Evolutionary conservation across 768 basidiomycete genomes (phyloP), one percentile per base, ranked within the genome.

Genomic region (Trametes meyenii): DNA sequence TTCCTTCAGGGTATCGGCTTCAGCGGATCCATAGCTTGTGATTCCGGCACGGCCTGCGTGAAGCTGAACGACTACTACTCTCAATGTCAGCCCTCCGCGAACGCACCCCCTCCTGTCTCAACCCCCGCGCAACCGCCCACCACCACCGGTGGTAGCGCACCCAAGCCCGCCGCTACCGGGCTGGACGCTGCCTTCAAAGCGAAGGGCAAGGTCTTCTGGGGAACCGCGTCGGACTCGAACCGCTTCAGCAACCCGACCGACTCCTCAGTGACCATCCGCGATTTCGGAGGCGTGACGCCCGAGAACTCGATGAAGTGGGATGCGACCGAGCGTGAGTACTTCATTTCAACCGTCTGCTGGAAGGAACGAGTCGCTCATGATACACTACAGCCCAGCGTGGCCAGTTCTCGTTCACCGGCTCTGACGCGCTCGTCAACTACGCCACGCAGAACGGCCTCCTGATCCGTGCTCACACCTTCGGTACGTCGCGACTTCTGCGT

Each of bases 261-360:
- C 56, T 70, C 69, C 3, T 45, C 52, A 36, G 65, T 66, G n/a
- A 70, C 69, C 17, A 64, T 69, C 36, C 67, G 69, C 40, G 64
- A 73, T 36, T 75, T 73, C 44, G 72, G 73, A 23, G 66, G 69
- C 17, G 62, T 74, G 40, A 75, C 74, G 10, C 74, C 73, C 14
- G 73, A 73, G 58, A 75, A 75, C 66, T 71, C 69, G 50, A 74
- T 73, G 73, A 75, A 75, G 64, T 69, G 73, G 71, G 69, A 72
- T 64, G 66, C 65, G 17, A 74, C 72, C 52, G 72, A 73, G 39
- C 69, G 70, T 66, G 50, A 40, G 55, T 56, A 3, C 14, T n/a
- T 6, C 5, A n/a, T 23, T 2, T 46, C 39, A 19, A 24, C 21
- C 19, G 16, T 35, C 23, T 13, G 10, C 10, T 5, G 2, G 2